phyloP scores from a whole-genome alignment of 305 asterid species.

The Solanum hybrid region DNA sequence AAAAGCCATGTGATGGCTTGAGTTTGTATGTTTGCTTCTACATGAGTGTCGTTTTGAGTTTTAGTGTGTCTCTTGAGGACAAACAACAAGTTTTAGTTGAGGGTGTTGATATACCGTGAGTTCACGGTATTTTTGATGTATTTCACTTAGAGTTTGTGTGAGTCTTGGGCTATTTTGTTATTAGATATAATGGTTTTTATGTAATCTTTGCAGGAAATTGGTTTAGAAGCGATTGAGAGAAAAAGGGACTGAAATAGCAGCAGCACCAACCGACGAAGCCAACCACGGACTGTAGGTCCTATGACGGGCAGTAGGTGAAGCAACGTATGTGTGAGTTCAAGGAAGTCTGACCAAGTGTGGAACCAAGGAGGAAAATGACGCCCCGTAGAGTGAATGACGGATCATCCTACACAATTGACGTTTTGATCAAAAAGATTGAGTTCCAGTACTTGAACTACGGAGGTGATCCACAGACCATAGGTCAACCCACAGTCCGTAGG shows the following conservation, averaged over 20 bases:
- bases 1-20: too few relatives aligned
- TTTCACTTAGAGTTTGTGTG: too few relatives aligned
- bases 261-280: background rate
- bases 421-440: background rate
- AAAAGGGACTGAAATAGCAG: background rate
- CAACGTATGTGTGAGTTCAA: background rate
- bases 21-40: too few relatives aligned
- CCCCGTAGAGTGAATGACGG: background rate
- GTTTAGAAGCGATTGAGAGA: background rate
- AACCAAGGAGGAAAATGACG: too few relatives aligned
- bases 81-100: too few relatives aligned
- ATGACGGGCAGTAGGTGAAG: background rate
- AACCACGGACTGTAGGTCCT: background rate
- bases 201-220: background rate
- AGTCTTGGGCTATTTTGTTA: too few relatives aligned
- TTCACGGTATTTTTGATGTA: too few relatives aligned
- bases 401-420: background rate
- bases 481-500: background rate
- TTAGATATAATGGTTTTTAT: too few relatives aligned
- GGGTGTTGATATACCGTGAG: background rate
- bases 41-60: too few relatives aligned
- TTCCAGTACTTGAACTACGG: background rate
- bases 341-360: background rate
- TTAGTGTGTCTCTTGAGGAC: too few relatives aligned
- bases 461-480: background rate